Evolutionary conservation across 1,284 basidiomycete species (phyloP), one percentile per base, ranked within the genome.

Genomic region (Trichosporon ovoides): DNA sequence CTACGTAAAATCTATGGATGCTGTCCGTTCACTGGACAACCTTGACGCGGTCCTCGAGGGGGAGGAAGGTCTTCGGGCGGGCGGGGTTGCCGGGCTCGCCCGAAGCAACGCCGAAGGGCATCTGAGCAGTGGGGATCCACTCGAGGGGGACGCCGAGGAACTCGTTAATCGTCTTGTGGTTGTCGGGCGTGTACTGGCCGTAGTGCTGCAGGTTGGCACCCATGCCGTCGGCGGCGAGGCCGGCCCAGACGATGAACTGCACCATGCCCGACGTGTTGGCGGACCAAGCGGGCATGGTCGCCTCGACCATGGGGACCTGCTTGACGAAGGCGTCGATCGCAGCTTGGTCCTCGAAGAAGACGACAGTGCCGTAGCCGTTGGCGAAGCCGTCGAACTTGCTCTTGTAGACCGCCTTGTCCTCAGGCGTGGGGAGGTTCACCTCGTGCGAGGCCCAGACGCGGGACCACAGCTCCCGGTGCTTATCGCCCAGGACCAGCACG

Each of bases 311-410:
- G 33, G 79, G 78, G 70, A 79, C 78, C 53, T 73, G 68, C 38
- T 66, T 66, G 19, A 71, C 68, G 66, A 77, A 80, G 18, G 66
- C 62, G 16, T 80, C 75, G 55, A 79, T 66, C 6, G 73, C 74
- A 31, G 73, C 70, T 62, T 80, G 74, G 66, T 79, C 78, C 54
- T 78, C 77, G 61, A 78, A 81, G 69, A 81, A 78, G 48, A 80
- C 61, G 38, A 81, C 73, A 10, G 81, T 80, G 28, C 79, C 81
- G 59, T 77, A 72, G 11, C 73, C 80, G 35, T 50, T 65, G 37
- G 68, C 67, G 38, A 80, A 68, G 63, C 71, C 73, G 33, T 53
- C 57, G 18, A 62, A 52, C 51, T 51, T 63, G 52, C 49, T 38
- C 34, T 55, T 34, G 43, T 31, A 48, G 43, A 38, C 52, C 36